Percentiles rank a stretch among this genome's conserved stretches.
Evolutionary conservation across 352 stramenopile species (phyloP).

Genomic region (Pythium brachiatum): DNA sequence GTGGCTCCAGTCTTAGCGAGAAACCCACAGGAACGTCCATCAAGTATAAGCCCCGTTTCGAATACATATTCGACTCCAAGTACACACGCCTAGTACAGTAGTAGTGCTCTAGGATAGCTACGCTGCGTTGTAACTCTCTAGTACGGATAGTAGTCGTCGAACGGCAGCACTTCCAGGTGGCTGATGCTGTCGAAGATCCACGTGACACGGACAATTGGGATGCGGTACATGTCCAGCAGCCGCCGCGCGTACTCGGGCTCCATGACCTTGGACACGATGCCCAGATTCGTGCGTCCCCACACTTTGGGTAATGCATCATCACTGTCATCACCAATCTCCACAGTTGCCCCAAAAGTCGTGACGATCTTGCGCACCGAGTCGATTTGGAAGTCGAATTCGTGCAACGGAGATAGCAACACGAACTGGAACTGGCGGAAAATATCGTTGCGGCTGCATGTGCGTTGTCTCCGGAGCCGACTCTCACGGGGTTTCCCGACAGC

Average conservation of each 20-base stretch:
- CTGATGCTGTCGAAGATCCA: constrained; percentile 90
- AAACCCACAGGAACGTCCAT: not conserved
- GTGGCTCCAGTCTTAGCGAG: no score
- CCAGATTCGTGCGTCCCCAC: constrained; percentile 31
- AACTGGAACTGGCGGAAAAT: constrained; percentile 81
- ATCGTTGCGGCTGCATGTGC: constrained; percentile 59
- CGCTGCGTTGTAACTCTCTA: constrained; percentile 22
- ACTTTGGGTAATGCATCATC: constrained; percentile 9
- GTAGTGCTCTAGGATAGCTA: no score
- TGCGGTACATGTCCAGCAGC: constrained; percentile 64
- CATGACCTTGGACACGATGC: constrained; percentile 75
- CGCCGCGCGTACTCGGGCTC: constrained; percentile 45
- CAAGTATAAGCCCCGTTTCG: not conserved
- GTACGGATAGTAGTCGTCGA: constrained; percentile 87
- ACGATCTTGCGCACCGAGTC: constrained; percentile 56
- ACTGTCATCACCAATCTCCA: constrained; percentile 28
- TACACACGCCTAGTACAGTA: no score
- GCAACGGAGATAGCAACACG: constrained; percentile 61
- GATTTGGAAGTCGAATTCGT: constrained; percentile 76
- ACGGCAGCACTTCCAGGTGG: constrained; percentile 75
- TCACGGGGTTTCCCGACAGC: constrained; percentile 67
- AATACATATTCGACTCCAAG: not conserved
- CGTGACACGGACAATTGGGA: constrained; percentile 82
- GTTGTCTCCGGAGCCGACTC: constrained; percentile 41
- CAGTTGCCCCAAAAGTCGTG: constrained; percentile 62